Conservation (phyloP, 192 early-diverging fungal species). For the Neocallimastix lanati region DNA sequence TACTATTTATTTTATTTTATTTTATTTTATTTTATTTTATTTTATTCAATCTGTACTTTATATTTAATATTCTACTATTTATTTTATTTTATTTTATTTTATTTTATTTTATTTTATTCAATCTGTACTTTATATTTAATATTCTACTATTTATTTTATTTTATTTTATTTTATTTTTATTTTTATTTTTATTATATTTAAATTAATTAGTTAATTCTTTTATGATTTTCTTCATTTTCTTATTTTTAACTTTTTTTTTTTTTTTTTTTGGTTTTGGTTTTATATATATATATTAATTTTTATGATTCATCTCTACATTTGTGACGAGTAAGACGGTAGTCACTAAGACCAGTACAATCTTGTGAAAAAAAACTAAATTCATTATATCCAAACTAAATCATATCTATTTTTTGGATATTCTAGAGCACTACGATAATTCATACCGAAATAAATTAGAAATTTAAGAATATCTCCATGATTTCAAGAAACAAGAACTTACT, state of each 20-base stretch:
- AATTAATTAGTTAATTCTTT: no score
- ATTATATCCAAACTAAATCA: not conserved
- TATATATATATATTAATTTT: not conserved
- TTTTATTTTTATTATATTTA: no score
- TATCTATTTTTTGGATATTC: not conserved
- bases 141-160: no score
- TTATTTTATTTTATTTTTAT: no score
- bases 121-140: no score
- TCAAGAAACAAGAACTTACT: not conserved
- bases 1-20: no score
- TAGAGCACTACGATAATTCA: not conserved
- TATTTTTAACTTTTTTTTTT: not conserved
- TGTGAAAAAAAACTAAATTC: not conserved
- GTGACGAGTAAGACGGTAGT: not conserved
- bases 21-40: no score
- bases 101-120: no score
- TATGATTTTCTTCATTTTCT: conserved; percentile 5
- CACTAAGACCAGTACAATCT: not conserved
- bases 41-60: no score
- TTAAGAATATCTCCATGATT: not conserved
- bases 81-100: no score
- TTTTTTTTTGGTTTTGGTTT: no score
- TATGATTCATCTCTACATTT: not conserved
- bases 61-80: no score
- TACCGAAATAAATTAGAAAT: not conserved